These are phyloP conservation scores for Trametes gibbosa DNA, from an alignment of 768 basidiomycete species.

Conservation along the genomic window DNA sequence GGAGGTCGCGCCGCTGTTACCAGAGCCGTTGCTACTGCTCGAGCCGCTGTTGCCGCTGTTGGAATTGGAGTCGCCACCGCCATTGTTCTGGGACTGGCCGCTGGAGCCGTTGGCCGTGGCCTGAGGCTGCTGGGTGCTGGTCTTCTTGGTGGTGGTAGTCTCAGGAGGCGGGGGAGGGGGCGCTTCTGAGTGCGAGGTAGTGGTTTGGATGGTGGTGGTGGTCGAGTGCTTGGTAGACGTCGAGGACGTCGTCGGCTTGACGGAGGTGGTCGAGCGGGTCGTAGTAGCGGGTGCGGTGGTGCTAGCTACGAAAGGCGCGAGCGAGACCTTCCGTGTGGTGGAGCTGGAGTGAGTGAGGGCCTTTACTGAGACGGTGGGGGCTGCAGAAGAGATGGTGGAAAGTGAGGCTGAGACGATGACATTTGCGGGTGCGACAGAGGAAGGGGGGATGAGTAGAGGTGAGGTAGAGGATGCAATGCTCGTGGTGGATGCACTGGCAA, in stretches of 20 bases:
- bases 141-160: conserved; percentile 2
- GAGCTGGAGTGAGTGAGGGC: conserved; percentile 8
- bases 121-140: conserved; percentile 18
- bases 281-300: conserved; percentile 8
- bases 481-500: conserved; percentile 7
- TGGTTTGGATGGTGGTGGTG: conserved; percentile 12
- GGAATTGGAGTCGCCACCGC: background rate
- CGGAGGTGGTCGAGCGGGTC: background rate
- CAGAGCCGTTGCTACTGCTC: background rate
- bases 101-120: conserved; percentile 7
- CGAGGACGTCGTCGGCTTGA: conserved; percentile 18
- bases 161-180: background rate
- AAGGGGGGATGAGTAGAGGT: conserved; percentile 17
- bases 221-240: conserved; percentile 23
- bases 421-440: conserved; percentile 18
- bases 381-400: conserved; percentile 1
- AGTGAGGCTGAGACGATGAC: conserved; percentile 4
- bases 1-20: conserved; percentile 26
- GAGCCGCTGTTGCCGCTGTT: conserved; percentile 9
- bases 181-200: conserved; percentile 16
- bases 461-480: conserved; percentile 20
- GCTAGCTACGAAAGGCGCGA: conserved; percentile 3
- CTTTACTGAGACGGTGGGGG: conserved; percentile 8
- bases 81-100: conserved; percentile 3
- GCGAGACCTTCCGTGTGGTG: background rate